Evolutionary conservation across 257 asterid species (phyloP), one percentile per base, ranked within the genome.

Genomic region (Petunia secreta): DNA sequence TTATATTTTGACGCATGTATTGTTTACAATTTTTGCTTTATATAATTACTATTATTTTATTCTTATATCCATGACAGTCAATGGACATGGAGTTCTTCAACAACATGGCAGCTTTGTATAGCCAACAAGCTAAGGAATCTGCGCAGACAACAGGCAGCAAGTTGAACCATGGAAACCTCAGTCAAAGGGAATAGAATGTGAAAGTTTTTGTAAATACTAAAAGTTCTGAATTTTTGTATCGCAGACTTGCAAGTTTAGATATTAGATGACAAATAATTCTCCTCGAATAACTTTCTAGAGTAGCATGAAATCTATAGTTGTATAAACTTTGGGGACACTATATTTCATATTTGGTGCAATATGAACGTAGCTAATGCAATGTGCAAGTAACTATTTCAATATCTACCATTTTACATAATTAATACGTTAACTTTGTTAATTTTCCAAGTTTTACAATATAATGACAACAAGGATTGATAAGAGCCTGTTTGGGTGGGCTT

Each of bases 21-120:
- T 65, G 1, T 2, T 53, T 57, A 15, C 40, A 39, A 9, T 36
- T 10, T 39, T 48, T 13, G 79, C 9, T 36, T 53, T 80, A 25
- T 25, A 25, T 11, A 40, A 13, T n/a, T 7, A n/a, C n/a, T n/a
- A 8, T 13, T 63, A n/a, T 5, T 55, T 16, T 7, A 4, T 41
- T 34, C 38, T 15, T 78, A 6, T 6, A 48, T 36, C 6, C 65
- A 3, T 86, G 87, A 93, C 92, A 90, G 87, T 82, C 91, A 3
- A 90, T 86, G 91, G 89, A 89, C 85, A 86, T 89, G 92, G 97
- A 92, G 60, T 83, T 86, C 82, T 85, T 85, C 86, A 87, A 83
- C 87, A 92, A 87, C 82, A 88, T 92, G 93, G 89, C 91, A 80
- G 90, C 90, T 6, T 82, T 92, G 15, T 89, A 86, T 65, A 59